Evolutionary conservation across 1,139 yeast genomes (phyloP).

Genomic region (Geotrichum europaeum): DNA sequence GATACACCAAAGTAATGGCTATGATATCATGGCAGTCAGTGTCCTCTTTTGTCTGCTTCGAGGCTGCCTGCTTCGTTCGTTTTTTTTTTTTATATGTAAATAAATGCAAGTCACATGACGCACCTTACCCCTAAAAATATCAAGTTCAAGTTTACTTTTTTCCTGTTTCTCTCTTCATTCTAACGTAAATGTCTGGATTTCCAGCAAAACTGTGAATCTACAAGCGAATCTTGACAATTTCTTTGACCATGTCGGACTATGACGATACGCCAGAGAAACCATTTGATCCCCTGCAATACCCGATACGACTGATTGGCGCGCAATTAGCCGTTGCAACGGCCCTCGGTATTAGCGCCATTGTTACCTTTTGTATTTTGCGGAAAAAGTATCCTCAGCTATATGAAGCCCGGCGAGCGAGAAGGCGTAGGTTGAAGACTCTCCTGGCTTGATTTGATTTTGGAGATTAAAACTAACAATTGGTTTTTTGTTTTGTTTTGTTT

Average conservation of each 20-base stretch:
- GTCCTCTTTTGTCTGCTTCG: not conserved
- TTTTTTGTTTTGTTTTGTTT: conserved; percentile 29
- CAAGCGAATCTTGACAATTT: not conserved
- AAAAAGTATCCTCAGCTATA: conserved; percentile 66
- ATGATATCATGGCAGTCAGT: not conserved
- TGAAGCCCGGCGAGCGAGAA: conserved; percentile 45
- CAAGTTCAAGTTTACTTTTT: not conserved
- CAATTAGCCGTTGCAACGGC: conserved; percentile 48
- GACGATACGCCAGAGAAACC: conserved; percentile 18
- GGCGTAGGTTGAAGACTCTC: conserved; percentile 30
- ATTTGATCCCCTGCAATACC: conserved; percentile 18
- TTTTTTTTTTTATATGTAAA: not conserved
- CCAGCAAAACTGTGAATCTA: not conserved
- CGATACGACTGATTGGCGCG: conserved; percentile 25
- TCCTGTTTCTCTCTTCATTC: not conserved
- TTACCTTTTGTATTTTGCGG: conserved; percentile 58
- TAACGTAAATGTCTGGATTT: not conserved
- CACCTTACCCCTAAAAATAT: not conserved
- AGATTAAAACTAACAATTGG: conserved; percentile 16
- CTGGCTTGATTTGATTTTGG: conserved; percentile 27
- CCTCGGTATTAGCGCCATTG: conserved; percentile 58
- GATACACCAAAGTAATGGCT: not conserved
- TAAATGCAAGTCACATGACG: not conserved
- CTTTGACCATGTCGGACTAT: conserved; percentile 1
- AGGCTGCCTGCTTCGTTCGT: not conserved